Evolutionary conservation across 768 basidiomycete genomes (phyloP).

Genomic region (Leccinum truebloodii): DNA sequence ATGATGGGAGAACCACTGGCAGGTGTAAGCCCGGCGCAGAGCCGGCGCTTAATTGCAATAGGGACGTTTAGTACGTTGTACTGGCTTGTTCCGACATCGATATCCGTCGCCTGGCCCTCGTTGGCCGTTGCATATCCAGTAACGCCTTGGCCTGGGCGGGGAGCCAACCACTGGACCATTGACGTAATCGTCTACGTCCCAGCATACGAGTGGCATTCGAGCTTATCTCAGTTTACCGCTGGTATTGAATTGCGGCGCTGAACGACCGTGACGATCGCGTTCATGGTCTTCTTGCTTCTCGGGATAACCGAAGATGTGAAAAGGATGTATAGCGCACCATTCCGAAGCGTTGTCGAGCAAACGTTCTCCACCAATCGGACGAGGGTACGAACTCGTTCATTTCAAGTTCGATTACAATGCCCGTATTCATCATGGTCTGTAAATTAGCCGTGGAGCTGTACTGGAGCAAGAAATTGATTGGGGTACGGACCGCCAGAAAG

Average conservation of each 20-base stretch:
- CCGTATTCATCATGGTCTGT: background rate
- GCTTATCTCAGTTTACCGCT: background rate
- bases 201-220: slow-evolving; percentile 13
- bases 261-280: slow-evolving; percentile 15
- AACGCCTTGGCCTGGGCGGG: slow-evolving; percentile 24
- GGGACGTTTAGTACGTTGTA: slow-evolving; percentile 11
- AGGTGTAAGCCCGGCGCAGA: slow-evolving; percentile 5
- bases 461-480: background rate
- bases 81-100: slow-evolving; percentile 15
- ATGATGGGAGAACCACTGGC: background rate
- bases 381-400: slow-evolving; percentile 1
- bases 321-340: slow-evolving; percentile 12
- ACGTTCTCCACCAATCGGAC: background rate
- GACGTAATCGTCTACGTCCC: slow-evolving; percentile 9
- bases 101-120: slow-evolving; percentile 3
- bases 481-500: background rate
- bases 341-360: slow-evolving; percentile 2
- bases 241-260: slow-evolving; percentile 19
- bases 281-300: slow-evolving; percentile 18
- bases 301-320: slow-evolving; percentile 18
- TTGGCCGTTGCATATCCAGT: slow-evolving; percentile 11
- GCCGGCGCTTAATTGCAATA: slow-evolving; percentile 16
- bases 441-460: background rate
- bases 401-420: background rate
- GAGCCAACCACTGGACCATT: slow-evolving; percentile 16